Conservation (phyloP, 345 rosid species). For the Dipteronia sinensis region DNA sequence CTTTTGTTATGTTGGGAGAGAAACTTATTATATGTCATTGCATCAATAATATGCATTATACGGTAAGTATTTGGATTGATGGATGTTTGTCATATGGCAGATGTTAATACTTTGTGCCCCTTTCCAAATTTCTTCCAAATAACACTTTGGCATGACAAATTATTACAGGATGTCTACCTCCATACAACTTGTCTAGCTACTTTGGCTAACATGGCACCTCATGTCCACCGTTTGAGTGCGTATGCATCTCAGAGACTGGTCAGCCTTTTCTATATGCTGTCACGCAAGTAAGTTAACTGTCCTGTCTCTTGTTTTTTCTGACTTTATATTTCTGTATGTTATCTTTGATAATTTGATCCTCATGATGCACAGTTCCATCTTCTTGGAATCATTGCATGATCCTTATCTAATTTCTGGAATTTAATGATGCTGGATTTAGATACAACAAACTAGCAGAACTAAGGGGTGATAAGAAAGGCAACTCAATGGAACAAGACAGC, state of each 20-base stretch:
- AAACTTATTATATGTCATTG: background rate
- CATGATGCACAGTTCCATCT: conserved; percentile 3
- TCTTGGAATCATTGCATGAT: background rate
- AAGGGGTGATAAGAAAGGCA: conserved; percentile 65
- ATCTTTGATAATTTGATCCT: conserved; percentile 7
- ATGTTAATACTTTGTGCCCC: background rate
- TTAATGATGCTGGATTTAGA: conserved; percentile 42
- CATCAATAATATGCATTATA: background rate
- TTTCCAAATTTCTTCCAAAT: background rate
- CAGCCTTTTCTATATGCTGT: conserved; percentile 97
- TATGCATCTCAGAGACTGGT: conserved; percentile 97
- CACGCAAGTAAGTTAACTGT: conserved; percentile 71
- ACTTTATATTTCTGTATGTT: background rate
- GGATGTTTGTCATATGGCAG: background rate
- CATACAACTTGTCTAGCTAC: conserved; percentile 98
- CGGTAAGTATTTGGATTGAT: background rate
- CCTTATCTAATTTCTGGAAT: conserved; percentile 15
- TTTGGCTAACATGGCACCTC: conserved; percentile 99
- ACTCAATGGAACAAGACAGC: conserved; percentile 46
- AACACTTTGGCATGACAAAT: background rate
- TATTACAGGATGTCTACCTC: conserved; percentile 89
- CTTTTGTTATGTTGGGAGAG: conserved; percentile 1
- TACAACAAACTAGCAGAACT: conserved; percentile 83
- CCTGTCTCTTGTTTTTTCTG: conserved; percentile 9
- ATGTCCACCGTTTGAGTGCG: conserved; percentile 89